phyloP scores from a whole-genome alignment of 2,329 filamentous ascomycete species.

The Paramyrothecium sp. region DNA sequence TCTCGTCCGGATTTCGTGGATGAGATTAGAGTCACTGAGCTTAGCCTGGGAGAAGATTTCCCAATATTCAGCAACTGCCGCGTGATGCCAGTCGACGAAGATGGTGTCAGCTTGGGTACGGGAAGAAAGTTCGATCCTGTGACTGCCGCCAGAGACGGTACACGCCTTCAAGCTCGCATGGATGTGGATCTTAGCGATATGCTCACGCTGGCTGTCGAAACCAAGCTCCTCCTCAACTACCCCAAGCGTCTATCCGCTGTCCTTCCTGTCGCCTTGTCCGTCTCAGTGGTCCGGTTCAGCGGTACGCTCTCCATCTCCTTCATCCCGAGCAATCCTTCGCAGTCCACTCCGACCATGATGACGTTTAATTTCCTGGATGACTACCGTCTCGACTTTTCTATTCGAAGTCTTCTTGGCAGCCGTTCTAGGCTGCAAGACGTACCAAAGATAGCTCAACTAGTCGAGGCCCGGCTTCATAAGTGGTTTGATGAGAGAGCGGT shows the following conservation, averaged over 20 bases:
- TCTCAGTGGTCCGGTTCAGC: slow-evolving; percentile 91
- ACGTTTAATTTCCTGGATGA: slow-evolving; percentile 93
- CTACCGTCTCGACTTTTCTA: slow-evolving; percentile 80
- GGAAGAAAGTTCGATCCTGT: slow-evolving; percentile 51
- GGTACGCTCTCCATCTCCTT: slow-evolving; percentile 93
- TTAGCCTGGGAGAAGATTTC: slow-evolving; percentile 93
- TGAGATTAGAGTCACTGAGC: slow-evolving; percentile 89
- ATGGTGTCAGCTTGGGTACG: slow-evolving; percentile 58
- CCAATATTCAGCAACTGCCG: slow-evolving; percentile 98
- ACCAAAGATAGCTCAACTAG: slow-evolving; percentile 82
- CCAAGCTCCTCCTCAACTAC: slow-evolving; percentile 91
- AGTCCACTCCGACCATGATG: slow-evolving; percentile 79
- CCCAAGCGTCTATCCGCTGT: slow-evolving; percentile 87
- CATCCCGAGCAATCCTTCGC: slow-evolving; percentile 70
- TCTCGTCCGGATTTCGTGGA: slow-evolving; percentile 88
- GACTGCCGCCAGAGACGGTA: slow-evolving; percentile 59
- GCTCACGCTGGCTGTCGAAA: slow-evolving; percentile 92
- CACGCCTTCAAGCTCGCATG: slow-evolving; percentile 87
- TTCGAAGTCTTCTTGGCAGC: slow-evolving; percentile 75
- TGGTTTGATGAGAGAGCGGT: slow-evolving; percentile 90
- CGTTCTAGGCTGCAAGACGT: slow-evolving; percentile 81
- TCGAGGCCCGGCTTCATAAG: slow-evolving; percentile 75
- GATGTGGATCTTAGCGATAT: slow-evolving; percentile 96
- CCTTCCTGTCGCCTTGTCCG: slow-evolving; percentile 85
- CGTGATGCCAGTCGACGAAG: slow-evolving; percentile 86